Conservation (phyloP, 805 yeast species). For the Starmerella apicola region DNA sequence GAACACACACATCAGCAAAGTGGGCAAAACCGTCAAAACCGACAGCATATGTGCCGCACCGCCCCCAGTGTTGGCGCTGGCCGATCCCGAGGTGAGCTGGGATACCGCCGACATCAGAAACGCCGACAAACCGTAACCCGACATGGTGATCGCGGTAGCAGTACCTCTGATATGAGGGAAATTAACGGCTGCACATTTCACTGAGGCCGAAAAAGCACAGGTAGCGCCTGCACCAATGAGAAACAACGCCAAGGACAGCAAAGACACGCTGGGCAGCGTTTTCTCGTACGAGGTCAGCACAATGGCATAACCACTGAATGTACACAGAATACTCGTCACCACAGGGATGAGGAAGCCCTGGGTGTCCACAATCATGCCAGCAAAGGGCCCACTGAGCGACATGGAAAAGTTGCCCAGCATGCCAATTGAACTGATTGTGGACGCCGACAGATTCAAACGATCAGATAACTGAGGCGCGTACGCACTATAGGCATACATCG, state of each 20-base stretch:
- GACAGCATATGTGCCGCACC: slow-evolving; percentile 46
- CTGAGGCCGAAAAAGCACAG: slow-evolving; percentile 47
- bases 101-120: slow-evolving; percentile 50
- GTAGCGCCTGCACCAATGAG: slow-evolving; percentile 62
- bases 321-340: slow-evolving; percentile 37
- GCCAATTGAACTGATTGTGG: slow-evolving; percentile 53
- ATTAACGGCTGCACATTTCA: slow-evolving; percentile 61
- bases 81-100: slow-evolving; percentile 32
- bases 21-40: slow-evolving; percentile 32
- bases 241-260: slow-evolving; percentile 36
- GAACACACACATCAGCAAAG: slow-evolving; percentile 35
- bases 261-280: slow-evolving; percentile 27
- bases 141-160: slow-evolving; percentile 64
- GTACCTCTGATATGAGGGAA: slow-evolving; percentile 59
- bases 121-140: slow-evolving; percentile 66
- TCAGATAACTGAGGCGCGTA: slow-evolving; percentile 66
- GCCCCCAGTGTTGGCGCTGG: neutral
- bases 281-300: slow-evolving; percentile 40
- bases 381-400: slow-evolving; percentile 54
- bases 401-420: slow-evolving; percentile 55
- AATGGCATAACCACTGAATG: slow-evolving; percentile 44
- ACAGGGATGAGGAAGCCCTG: slow-evolving; percentile 47
- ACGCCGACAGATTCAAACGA: slow-evolving; percentile 44
- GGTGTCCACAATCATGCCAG: slow-evolving; percentile 52
- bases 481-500: slow-evolving; percentile 62